Evolutionary conservation across 257 asterid species (phyloP).

Genomic region (Linderniella brevidens): DNA sequence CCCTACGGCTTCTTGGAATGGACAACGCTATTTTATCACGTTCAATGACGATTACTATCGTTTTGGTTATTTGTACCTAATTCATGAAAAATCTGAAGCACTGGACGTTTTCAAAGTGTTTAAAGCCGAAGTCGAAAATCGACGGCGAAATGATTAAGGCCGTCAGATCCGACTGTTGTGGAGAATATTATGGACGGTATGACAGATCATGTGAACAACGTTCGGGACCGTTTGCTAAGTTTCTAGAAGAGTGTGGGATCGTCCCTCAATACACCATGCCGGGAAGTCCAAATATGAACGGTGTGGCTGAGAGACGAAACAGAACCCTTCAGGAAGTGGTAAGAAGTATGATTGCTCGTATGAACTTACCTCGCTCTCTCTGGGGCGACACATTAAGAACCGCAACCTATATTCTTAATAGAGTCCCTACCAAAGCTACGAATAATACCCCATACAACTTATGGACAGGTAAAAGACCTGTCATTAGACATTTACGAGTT

Average conservation of each 20-base stretch:
- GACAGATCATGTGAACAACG: constrained; percentile 1
- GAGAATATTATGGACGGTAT: background rate
- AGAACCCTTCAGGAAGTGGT: background rate
- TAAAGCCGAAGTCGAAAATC: background rate
- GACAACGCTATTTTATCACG: background rate
- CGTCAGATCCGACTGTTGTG: background rate
- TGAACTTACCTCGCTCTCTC: background rate
- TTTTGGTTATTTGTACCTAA: background rate
- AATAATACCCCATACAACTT: background rate
- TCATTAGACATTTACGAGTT: background rate
- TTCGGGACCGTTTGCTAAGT: background rate
- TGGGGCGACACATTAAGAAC: constrained; percentile 2
- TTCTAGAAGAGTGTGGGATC: background rate
- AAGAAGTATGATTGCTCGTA: constrained; percentile 1
- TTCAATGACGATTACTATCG: constrained; percentile 3
- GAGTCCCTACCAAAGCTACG: background rate
- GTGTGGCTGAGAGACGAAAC: background rate
- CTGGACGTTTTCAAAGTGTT: background rate
- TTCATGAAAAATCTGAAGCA: background rate
- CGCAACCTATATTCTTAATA: background rate
- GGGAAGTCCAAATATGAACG: background rate
- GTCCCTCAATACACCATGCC: background rate
- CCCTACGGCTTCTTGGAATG: constrained; percentile 1
- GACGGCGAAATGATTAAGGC: background rate
- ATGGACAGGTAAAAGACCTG: background rate